phyloP scores from a whole-genome alignment of 371 early-diverging fungal genomes.

The Mortierella sp. region DNA sequence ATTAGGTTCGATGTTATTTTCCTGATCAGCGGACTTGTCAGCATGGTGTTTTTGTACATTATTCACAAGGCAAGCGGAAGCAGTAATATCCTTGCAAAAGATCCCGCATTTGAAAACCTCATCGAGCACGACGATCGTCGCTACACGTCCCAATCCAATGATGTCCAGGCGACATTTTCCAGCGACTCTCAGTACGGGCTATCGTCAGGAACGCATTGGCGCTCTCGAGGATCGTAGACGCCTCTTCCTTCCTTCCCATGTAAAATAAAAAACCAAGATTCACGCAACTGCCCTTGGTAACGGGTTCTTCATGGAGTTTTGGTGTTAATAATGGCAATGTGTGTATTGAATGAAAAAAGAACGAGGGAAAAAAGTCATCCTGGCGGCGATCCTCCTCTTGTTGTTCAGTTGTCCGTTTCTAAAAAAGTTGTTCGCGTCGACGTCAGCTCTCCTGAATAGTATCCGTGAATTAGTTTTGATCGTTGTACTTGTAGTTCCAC shows the following conservation, averaged over 20 bases:
- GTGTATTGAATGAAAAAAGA: conserved; percentile 4
- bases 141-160: conserved; percentile 6
- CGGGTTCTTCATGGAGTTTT: not conserved
- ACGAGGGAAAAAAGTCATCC: not conserved
- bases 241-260: not conserved
- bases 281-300: not conserved
- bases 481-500: conserved; percentile 79
- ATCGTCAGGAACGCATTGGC: conserved; percentile 40
- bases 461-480: conserved; percentile 35
- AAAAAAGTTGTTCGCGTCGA: not conserved
- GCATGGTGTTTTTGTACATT: conserved; percentile 76
- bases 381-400: not conserved
- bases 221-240: conserved; percentile 35
- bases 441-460: not conserved
- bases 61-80: conserved; percentile 75
- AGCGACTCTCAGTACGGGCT: conserved; percentile 29
- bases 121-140: conserved; percentile 37
- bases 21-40: conserved; percentile 80
- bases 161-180: conserved; percentile 10
- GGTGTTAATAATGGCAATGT: not conserved
- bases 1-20: conserved; percentile 90
- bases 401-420: not conserved
- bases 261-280: not conserved
- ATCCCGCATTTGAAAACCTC: conserved; percentile 48
- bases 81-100: conserved; percentile 57